Evolutionary conservation across 2,329 filamentous ascomycete genomes (phyloP).

Genomic region (Cordyceps tenuipes): DNA sequence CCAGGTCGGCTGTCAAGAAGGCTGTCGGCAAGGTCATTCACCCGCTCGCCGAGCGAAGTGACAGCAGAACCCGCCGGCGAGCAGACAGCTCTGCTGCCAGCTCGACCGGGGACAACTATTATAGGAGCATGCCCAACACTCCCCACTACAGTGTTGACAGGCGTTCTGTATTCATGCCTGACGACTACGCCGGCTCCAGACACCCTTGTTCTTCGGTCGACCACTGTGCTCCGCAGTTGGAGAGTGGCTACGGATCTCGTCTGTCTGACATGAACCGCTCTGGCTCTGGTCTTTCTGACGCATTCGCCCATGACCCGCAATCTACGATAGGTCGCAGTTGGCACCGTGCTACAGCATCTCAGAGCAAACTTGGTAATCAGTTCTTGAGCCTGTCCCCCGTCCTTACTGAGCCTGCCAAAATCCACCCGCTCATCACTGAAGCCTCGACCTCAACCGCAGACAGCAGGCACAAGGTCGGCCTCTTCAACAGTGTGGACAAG

Average conservation of each 20-base stretch:
- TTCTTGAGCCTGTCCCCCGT: constrained; percentile 31
- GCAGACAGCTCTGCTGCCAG: constrained; percentile 57
- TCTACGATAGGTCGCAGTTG: constrained; percentile 21
- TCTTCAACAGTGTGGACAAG: constrained; percentile 53
- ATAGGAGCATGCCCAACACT: constrained; percentile 38
- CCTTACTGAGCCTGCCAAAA: not conserved
- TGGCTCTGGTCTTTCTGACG: constrained; percentile 13
- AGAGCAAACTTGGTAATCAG: constrained; percentile 34
- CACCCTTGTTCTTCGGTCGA: constrained; percentile 13
- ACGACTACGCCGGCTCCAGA: constrained; percentile 44
- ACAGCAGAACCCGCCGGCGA: constrained; percentile 45
- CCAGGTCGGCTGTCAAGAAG: constrained; percentile 69
- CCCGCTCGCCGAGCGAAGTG: constrained; percentile 48
- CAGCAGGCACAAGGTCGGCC: constrained; percentile 46
- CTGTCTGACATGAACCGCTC: constrained; percentile 16
- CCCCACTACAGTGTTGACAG: constrained; percentile 44
- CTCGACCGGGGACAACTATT: constrained; percentile 49
- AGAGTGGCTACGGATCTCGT: constrained; percentile 30
- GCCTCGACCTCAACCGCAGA: constrained; percentile 25
- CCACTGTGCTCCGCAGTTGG: constrained; percentile 19
- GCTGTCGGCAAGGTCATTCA: constrained; percentile 56
- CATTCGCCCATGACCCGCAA: constrained; percentile 19
- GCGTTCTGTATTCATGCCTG: constrained; percentile 44
- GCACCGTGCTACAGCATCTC: constrained; percentile 36
- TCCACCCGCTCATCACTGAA: constrained; percentile 17